A percentile compares a stretch with the other conserved stretches of the same genome.
These are phyloP conservation scores for Podospora comata DNA, from an alignment of 495 filamentous ascomycete genomes.

Conservation along the genomic window DNA sequence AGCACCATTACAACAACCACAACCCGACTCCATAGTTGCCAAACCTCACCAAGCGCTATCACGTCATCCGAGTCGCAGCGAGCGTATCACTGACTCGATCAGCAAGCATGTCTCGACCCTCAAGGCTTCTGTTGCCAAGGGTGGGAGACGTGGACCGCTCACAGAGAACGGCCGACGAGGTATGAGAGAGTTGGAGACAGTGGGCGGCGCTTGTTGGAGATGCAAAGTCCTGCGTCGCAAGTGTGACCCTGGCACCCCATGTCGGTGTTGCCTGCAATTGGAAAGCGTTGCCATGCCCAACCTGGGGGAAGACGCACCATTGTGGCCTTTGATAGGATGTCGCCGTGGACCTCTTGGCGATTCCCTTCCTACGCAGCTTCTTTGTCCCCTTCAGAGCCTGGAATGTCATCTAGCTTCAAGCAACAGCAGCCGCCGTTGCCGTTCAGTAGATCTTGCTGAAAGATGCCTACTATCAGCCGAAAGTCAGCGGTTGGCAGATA, in stretches of 20 bases:
- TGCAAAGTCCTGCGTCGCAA: conserved; percentile 35
- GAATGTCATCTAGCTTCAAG: conserved; percentile 4
- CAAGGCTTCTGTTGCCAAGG: conserved; percentile 30
- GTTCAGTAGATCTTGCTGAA: conserved; percentile 25
- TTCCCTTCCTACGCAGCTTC: conserved; percentile 25
- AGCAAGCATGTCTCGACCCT: conserved; percentile 32
- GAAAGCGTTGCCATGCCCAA: conserved; percentile 30
- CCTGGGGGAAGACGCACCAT: conserved; percentile 31
- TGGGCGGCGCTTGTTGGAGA: conserved; percentile 37
- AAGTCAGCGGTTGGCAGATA: conserved; percentile 30
- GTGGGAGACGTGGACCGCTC: conserved; percentile 29
- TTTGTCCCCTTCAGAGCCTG: conserved; percentile 23
- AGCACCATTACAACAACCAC: neutral
- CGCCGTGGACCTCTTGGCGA: conserved; percentile 31
- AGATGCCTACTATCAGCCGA: conserved; percentile 27
- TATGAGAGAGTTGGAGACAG: conserved; percentile 29
- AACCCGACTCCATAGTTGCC: neutral
- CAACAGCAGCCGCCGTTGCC: conserved; percentile 16
- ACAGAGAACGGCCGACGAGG: conserved; percentile 28
- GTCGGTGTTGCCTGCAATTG: conserved; percentile 28
- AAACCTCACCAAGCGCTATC: conserved; percentile 15
- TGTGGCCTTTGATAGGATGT: conserved; percentile 37
- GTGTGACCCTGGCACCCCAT: conserved; percentile 33
- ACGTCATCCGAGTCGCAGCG: conserved; percentile 27
- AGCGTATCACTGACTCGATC: conserved; percentile 31